Percentiles rank a stretch among this genome's conserved stretches.
These are phyloP conservation scores for Lepidium campestre DNA, from an alignment of 441 rosid genomes.

Conservation along the genomic window DNA sequence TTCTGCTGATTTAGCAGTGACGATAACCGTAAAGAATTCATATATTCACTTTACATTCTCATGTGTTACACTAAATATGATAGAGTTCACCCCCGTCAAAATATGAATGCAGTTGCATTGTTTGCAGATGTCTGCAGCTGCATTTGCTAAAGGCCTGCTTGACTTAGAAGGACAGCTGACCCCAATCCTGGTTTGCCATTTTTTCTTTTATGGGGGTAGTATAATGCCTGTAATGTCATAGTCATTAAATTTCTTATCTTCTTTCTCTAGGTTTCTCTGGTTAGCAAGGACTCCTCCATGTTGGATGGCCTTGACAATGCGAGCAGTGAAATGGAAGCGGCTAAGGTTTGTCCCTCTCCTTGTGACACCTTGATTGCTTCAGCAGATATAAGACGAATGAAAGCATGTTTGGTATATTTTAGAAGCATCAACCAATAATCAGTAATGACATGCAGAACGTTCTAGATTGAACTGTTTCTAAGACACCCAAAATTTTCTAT, in stretches of 20 bases:
- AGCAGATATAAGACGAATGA: not conserved
- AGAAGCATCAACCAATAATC: slow-evolving; percentile 5
- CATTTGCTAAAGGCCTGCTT: slow-evolving; percentile 99
- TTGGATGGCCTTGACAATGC: slow-evolving; percentile 99
- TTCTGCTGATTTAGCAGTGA: not conserved
- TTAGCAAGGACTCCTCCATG: slow-evolving; percentile 99
- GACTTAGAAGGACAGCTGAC: slow-evolving; percentile 99
- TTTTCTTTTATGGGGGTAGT: slow-evolving; percentile 13
- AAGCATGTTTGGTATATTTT: not conserved
- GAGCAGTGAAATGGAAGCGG: slow-evolving; percentile 92
- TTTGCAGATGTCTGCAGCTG: slow-evolving; percentile 99
- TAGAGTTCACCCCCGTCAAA: not conserved
- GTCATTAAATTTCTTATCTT: slow-evolving; percentile 5
- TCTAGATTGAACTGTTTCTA: slow-evolving; percentile 5
- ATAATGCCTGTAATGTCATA: slow-evolving; percentile 16
- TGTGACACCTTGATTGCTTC: slow-evolving; percentile 10
- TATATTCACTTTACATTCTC: slow-evolving; percentile 2
- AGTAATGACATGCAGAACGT: not conserved
- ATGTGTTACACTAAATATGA: not conserved
- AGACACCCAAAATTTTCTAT: not conserved
- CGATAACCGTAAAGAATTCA: not conserved
- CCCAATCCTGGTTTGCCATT: slow-evolving; percentile 79
- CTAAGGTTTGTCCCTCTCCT: slow-evolving; percentile 64
- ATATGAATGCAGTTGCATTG: not conserved
- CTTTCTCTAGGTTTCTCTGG: slow-evolving; percentile 85